Base-by-base conservation (phyloP, 768 basidiomycete species). In the Russula compacta region DNA sequence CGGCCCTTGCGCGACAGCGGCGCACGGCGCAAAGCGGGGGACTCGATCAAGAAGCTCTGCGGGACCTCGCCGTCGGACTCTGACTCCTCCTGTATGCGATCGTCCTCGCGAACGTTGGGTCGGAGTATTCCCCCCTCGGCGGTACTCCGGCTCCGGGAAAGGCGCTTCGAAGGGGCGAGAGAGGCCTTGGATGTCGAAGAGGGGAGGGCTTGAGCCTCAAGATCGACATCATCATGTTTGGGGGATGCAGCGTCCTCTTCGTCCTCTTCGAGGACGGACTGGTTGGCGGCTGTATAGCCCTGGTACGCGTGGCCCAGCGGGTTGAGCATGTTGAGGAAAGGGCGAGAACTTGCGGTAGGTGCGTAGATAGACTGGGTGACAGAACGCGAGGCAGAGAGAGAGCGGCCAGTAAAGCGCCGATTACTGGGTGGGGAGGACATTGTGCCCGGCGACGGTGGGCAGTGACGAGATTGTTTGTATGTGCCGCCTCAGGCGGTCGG, bases 11-110 rank as follows among this genome's bases (percentile, higher is more conserved):
- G 68, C 7, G 67, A 61, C 17, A 71, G 63, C 50, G 66, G 47
- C 19, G 67, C 58, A 56, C 68, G 57, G 55, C 74, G 70, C 48
- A 61, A 44, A 17, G 65, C 63, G 10, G 73, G 79, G 42, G 87
- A 82, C 72, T 93, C 90, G 66, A 92, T 85, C 82, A 91, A 86
- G 68, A 92, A 87, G 69, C 86, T 88, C 69, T 87, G 85, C 0
- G 91, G 91, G 2, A 88, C 89, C 70, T 92, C 91, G 58, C 87
- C 90, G 66, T 92, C 90, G 8, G 86, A 87, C 33, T 80, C 79
- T 53, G 87, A 84, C 51, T 79, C 78, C 46, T 78, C 77, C 60
- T 84, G 78, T 32, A 77, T 75, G 69, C 74, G 77, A 72, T 88
- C 87, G 68, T 85, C 81, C 66, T 79, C 76, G 67, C 81, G 86